These are phyloP conservation scores for Dipodascus albidus DNA, from an alignment of 805 yeast genomes.

Conservation along the genomic window DNA sequence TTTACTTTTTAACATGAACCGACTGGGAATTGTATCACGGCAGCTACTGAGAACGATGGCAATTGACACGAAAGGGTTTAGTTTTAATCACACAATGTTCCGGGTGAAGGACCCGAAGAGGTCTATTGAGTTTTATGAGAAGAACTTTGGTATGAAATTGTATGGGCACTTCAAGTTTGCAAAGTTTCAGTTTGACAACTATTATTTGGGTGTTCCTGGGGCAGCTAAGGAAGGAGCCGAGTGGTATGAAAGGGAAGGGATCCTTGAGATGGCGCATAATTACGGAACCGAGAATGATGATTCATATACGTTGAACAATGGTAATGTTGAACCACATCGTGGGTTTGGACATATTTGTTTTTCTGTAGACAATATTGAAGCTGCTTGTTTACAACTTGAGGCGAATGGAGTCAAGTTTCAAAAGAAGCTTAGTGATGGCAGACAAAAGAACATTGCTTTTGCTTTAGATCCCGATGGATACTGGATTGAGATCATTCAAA, in stretches of 20 bases:
- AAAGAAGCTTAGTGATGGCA: conserved; percentile 78
- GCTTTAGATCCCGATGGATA: conserved; percentile 93
- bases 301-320: conserved; percentile 53
- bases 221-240: conserved; percentile 30
- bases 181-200: conserved; percentile 49
- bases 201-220: conserved; percentile 51
- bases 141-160: conserved; percentile 62
- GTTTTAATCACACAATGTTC: conserved; percentile 36
- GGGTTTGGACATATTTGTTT: conserved; percentile 95
- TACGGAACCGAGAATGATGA: conserved; percentile 58
- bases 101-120: conserved; percentile 73
- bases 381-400: conserved; percentile 47
- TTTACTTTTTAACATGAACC: no score
- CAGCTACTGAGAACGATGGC: neutral
- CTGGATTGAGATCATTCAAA: conserved; percentile 85
- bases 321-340: conserved; percentile 72
- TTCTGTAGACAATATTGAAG: conserved; percentile 68
- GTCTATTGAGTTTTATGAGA: conserved; percentile 61
- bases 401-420: conserved; percentile 59
- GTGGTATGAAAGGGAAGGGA: conserved; percentile 41
- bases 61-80: conserved; percentile 8
- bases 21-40: neutral
- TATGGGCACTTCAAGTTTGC: conserved; percentile 41
- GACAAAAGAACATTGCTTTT: conserved; percentile 89
- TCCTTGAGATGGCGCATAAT: conserved; percentile 74